These are phyloP conservation scores for Leccinum cinnamomeum DNA, from an alignment of 1,284 basidiomycete genomes.

Conservation along the genomic window DNA sequence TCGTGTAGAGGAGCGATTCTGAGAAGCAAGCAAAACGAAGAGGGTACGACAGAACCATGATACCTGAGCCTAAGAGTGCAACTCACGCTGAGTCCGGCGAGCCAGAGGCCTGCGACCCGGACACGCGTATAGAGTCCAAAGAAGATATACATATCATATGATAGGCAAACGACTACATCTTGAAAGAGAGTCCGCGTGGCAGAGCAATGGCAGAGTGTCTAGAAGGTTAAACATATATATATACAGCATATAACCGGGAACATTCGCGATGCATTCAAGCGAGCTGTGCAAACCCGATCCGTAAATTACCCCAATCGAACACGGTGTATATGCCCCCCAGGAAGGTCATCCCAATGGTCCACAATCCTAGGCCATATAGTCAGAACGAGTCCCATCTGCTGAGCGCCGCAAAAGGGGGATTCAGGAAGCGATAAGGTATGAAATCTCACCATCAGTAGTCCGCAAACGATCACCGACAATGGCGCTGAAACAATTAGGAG, in stretches of 20 bases:
- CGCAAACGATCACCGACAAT: neutral
- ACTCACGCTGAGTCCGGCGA: too few species aligned
- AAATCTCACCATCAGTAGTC: neutral
- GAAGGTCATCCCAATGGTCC: neutral
- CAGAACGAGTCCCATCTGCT: neutral
- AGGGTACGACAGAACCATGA: too few species aligned
- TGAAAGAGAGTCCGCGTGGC: too few species aligned
- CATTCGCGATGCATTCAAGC: neutral
- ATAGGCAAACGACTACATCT: too few species aligned
- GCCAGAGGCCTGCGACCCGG: too few species aligned
- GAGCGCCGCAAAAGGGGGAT: neutral
- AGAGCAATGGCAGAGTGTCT: too few species aligned
- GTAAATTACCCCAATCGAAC: neutral
- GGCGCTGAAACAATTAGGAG: neutral
- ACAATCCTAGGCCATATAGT: neutral
- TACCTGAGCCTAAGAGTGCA: too few species aligned
- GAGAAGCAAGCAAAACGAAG: too few species aligned
- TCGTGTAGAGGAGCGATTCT: too few species aligned
- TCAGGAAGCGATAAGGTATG: neutral
- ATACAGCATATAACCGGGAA: neutral
- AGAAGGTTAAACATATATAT: too few species aligned
- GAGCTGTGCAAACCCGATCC: neutral
- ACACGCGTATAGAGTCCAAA: too few species aligned
- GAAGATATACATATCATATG: too few species aligned
- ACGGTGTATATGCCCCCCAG: neutral